A percentile compares a stretch with the other conserved stretches of the same genome.
These are phyloP conservation scores for Termitomyces eurrhizus DNA, from an alignment of 768 basidiomycete genomes.

Conservation along the genomic window DNA sequence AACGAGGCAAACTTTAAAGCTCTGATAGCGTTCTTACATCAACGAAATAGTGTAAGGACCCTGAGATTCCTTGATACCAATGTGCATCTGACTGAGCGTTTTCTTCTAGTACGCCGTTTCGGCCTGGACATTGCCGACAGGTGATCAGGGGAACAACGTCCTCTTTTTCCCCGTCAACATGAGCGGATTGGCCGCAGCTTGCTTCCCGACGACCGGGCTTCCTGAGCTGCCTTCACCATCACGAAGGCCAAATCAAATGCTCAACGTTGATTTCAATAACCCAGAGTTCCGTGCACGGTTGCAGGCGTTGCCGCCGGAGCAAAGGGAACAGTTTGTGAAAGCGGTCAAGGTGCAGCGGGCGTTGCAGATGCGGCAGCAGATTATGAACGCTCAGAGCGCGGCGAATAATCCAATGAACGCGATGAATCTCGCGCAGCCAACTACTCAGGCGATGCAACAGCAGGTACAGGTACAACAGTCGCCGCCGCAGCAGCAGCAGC, in stretches of 20 bases:
- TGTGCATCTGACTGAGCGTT: background rate
- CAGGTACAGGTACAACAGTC: conserved; percentile 17
- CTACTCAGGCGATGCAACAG: conserved; percentile 19
- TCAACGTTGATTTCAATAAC: conserved; percentile 12
- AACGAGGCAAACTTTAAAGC: conserved; percentile 42
- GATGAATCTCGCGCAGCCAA: conserved; percentile 8
- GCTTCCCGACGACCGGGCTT: conserved; percentile 36
- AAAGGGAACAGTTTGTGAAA: conserved; percentile 19
- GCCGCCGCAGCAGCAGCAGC: conserved; percentile 9
- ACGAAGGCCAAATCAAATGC: background rate
- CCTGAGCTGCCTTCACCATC: conserved; percentile 30
- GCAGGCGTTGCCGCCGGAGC: conserved; percentile 22
- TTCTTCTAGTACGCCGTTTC: conserved; percentile 33
- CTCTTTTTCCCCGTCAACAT: conserved; percentile 32
- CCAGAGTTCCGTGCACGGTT: conserved; percentile 17
- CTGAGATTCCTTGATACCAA: background rate
- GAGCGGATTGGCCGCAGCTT: conserved; percentile 26
- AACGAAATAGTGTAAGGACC: conserved; percentile 42
- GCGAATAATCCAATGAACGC: conserved; percentile 4
- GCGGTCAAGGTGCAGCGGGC: conserved; percentile 14
- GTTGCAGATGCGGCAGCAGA: conserved; percentile 2
- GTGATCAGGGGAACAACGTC: conserved; percentile 30
- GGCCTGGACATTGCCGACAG: conserved; percentile 32
- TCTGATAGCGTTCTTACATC: conserved; percentile 37
- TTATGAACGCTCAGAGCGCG: conserved; percentile 5